Evolutionary conservation across 768 basidiomycete species (phyloP).

Genomic region (Lactarius sanguifluus): DNA sequence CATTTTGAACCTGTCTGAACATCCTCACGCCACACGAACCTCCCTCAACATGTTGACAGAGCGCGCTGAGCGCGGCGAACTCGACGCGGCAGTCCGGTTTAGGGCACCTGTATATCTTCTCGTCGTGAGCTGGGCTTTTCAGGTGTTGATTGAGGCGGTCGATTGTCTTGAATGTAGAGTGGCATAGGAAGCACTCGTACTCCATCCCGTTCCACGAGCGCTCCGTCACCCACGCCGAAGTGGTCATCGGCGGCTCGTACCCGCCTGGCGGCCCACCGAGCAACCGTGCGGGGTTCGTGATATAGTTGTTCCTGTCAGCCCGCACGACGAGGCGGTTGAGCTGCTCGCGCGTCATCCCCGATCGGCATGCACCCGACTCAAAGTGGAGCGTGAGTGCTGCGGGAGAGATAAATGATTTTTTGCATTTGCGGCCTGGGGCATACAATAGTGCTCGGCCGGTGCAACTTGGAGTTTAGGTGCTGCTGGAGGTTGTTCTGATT

Average conservation of each 20-base stretch:
- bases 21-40: slow-evolving; percentile 20
- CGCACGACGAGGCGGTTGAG: slow-evolving; percentile 17
- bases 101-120: slow-evolving; percentile 21
- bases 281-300: slow-evolving; percentile 7
- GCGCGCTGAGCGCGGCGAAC: slow-evolving; percentile 18
- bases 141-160: slow-evolving; percentile 59
- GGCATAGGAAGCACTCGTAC: slow-evolving; percentile 69
- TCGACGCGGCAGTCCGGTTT: slow-evolving; percentile 11
- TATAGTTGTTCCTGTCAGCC: slow-evolving; percentile 7
- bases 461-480: slow-evolving; percentile 56
- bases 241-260: slow-evolving; percentile 1
- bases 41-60: slow-evolving; percentile 22
- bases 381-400: slow-evolving; percentile 62
- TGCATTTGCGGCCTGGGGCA: slow-evolving; percentile 47
- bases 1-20: slow-evolving; percentile 18
- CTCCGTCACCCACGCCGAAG: slow-evolving; percentile 36
- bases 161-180: slow-evolving; percentile 43
- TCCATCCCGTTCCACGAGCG: slow-evolving; percentile 43
- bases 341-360: slow-evolving; percentile 44
- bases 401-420: slow-evolving; percentile 46
- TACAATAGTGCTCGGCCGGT: slow-evolving; percentile 42
- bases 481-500: slow-evolving; percentile 41
- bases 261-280: neutral
- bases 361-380: slow-evolving; percentile 57
- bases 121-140: slow-evolving; percentile 46